A percentile compares a stretch with the other conserved stretches of the same genome.
Conservation (phyloP, 2,329 filamentous ascomycete genomes). For the Alternaria incomplexa region DNA sequence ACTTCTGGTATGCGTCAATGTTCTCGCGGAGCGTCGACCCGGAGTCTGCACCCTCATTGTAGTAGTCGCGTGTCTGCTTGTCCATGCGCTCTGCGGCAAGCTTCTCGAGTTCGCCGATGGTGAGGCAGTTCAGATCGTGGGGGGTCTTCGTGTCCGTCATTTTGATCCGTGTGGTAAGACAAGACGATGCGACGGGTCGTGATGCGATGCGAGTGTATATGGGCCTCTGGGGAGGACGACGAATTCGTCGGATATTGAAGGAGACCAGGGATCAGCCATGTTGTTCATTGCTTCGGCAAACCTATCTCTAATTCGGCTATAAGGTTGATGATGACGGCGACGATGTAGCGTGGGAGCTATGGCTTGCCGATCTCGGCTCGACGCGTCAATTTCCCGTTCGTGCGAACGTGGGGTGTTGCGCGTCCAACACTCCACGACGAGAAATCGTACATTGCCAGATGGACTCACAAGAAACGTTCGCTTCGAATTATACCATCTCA, state of each 20-base stretch:
- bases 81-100: constrained; percentile 38
- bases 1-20: constrained; percentile 36
- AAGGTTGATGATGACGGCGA: constrained; percentile 17
- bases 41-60: constrained; percentile 34
- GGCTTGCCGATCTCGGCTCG: constrained; percentile 21
- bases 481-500: too few relatives aligned
- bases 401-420: constrained; percentile 8
- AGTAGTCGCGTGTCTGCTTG: constrained; percentile 40
- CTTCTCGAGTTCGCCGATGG: constrained; percentile 32
- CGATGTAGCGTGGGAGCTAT: constrained; percentile 5
- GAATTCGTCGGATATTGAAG: constrained; percentile 1
- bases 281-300: neutral
- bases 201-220: neutral
- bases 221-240: neutral
- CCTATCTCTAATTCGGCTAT: constrained; percentile 12
- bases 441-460: too few relatives aligned
- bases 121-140: constrained; percentile 36
- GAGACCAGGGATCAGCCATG: neutral
- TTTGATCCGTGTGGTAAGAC: neutral
- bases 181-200: neutral
- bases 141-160: constrained; percentile 22
- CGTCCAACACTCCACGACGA: too few relatives aligned
- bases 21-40: constrained; percentile 35
- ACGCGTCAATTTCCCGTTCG: constrained; percentile 1
- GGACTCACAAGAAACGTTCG: too few relatives aligned